These are phyloP conservation scores for Penicillium aurantiogriseum DNA, from an alignment of 2,329 filamentous ascomycete genomes.

Conservation along the genomic window DNA sequence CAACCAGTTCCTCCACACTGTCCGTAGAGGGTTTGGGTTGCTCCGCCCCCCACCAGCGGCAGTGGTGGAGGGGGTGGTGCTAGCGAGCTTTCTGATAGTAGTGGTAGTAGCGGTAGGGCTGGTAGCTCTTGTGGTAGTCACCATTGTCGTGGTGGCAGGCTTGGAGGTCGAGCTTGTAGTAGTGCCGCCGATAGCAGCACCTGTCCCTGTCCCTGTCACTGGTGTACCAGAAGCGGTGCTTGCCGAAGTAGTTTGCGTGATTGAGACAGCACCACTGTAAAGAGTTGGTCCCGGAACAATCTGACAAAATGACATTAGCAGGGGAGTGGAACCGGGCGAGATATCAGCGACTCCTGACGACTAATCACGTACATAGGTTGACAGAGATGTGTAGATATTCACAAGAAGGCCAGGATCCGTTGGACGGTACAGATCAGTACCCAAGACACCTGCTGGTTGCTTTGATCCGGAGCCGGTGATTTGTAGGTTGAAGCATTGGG, in stretches of 20 bases:
- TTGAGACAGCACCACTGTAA: constrained; percentile 21
- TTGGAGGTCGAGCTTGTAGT: background rate
- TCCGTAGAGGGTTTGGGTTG: constrained; percentile 19
- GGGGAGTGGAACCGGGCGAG: constrained; percentile 37
- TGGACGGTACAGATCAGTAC: constrained; percentile 54
- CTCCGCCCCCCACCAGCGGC: background rate
- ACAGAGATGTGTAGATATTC: constrained; percentile 54
- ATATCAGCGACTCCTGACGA: background rate
- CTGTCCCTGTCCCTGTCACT: constrained; percentile 15
- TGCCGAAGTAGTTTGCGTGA: constrained; percentile 15
- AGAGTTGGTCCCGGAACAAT: constrained; percentile 49
- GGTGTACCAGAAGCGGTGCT: constrained; percentile 21
- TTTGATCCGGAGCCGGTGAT: constrained; percentile 53
- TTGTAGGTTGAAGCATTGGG: constrained; percentile 58
- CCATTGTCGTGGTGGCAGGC: background rate
- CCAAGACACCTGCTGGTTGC: constrained; percentile 48
- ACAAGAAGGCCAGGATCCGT: constrained; percentile 56
- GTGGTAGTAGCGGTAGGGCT: background rate
- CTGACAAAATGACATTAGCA: background rate
- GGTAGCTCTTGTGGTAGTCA: background rate
- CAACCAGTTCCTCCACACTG: constrained; percentile 20
- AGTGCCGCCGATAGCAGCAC: background rate
- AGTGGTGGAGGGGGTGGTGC: background rate
- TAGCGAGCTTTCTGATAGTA: too few species aligned
- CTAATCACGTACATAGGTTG: constrained; percentile 46